Evolutionary conservation across 148 eudicot genomes (phyloP), one percentile per base, ranked within the genome.

Genomic region (Persicaria tinctoria): DNA sequence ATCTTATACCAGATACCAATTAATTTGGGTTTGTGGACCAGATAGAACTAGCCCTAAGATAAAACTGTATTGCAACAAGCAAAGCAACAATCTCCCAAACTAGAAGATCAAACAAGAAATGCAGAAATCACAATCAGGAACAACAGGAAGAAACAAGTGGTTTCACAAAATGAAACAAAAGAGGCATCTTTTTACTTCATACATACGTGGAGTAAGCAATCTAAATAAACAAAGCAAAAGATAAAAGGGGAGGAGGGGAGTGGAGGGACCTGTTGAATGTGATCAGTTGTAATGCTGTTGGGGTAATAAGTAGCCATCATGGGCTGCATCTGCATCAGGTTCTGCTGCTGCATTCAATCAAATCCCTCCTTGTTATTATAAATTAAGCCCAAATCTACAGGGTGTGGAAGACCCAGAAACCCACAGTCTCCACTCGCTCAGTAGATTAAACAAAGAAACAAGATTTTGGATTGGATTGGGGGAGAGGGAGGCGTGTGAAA

Each of bases 251-350:
- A 62, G 78, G 23, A 55, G 48, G 45, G 68, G 11, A 46, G 41
- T 27, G 48, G 47, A 23, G 68, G 47, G 79, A 86, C 90, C 90
- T 87, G 90, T 78, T 87, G 90, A 85, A 87, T 87, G 70, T 82
- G 86, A 85, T 87, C 87, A 84, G 90, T 82, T 13, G 90, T 87
- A 80, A 84, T 56, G 84, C 84, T 87, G 84, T 83, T 84, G 46
- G 83, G 84, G 77, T 87, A 84, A 76, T 82, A 87, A 80, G 90
- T 79, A 73, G 90, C 86, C 90, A 87, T 87, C 82, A 84, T 87
- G 86, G 86, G 89, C 77, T 84, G 89, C 87, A 84, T 84, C 84
- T 84, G 87, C 84, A 84, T 83, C 90, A 86, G 87, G 87, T 86
- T 83, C 81, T 83, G 85, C 82, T 83, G 87, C 85, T 79, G 69